Evolutionary conservation across 495 filamentous ascomycete genomes (phyloP).

Genomic region (Penicillium macrosclerotiorum): DNA sequence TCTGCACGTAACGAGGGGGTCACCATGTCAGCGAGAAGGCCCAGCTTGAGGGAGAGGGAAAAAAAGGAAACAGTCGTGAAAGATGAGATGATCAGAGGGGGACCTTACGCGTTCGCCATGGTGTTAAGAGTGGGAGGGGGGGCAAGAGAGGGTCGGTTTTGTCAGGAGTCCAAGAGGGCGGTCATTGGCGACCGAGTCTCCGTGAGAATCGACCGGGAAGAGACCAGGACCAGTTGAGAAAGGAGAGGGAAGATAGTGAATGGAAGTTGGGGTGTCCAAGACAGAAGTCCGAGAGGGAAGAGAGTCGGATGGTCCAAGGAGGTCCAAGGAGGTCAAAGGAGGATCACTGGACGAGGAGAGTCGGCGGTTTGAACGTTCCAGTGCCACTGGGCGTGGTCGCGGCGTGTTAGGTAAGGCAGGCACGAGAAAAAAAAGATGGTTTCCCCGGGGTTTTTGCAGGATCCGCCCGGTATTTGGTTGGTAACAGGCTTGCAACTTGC

Average conservation of each 20-base stretch:
- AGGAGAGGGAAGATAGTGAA: background rate
- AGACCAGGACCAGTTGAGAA: background rate
- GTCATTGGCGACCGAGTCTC: constrained; percentile 12
- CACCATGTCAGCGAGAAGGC: constrained; percentile 7
- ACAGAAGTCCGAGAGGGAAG: background rate
- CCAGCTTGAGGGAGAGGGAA: background rate
- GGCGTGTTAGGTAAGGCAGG: constrained; percentile 14
- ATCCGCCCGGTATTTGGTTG: constrained; percentile 1
- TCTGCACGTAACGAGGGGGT: constrained; percentile 44
- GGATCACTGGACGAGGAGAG: background rate
- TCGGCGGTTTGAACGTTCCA: constrained; percentile 4
- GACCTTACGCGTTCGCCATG: constrained; percentile 29
- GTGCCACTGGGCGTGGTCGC: too few species aligned
- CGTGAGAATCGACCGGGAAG: constrained; percentile 4
- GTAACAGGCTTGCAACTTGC: constrained; percentile 2
- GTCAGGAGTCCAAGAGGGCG: constrained; percentile 4
- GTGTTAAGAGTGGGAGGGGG: constrained; percentile 11
- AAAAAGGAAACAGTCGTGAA: background rate
- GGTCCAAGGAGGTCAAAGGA: background rate
- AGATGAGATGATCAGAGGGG: background rate
- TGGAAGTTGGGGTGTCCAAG: background rate
- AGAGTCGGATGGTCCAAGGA: background rate
- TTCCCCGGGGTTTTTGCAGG: constrained; percentile 15
- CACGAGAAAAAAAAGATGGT: constrained; percentile 9
- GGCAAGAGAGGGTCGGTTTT: background rate